phyloP scores from a whole-genome alignment of 768 basidiomycete genomes.

The Leccinellum rugosiceps region DNA sequence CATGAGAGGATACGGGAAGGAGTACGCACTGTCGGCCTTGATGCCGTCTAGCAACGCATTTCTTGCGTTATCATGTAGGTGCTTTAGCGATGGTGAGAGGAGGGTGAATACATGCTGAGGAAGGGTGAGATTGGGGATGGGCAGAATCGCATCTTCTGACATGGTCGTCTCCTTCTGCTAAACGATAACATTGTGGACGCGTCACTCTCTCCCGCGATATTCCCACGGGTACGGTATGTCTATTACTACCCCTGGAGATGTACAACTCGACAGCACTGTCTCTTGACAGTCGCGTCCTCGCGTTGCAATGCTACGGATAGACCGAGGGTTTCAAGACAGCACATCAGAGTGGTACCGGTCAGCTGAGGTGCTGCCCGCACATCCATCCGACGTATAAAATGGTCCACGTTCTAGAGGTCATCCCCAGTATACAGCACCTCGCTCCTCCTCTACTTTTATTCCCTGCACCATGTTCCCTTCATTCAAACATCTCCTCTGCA shows the following conservation, averaged over 20 bases:
- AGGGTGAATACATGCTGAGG: constrained; percentile 80
- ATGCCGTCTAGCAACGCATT: constrained; percentile 68
- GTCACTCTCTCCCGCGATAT: constrained; percentile 6
- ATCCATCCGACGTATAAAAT: constrained; percentile 5
- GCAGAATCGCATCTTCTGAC: constrained; percentile 82
- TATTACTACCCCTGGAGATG: neutral
- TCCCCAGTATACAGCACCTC: neutral
- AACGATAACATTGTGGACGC: constrained; percentile 6
- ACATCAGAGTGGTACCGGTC: too few relatives aligned
- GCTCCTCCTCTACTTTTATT: too few relatives aligned
- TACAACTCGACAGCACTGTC: neutral
- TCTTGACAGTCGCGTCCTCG: neutral
- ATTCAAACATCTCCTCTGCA: constrained; percentile 9
- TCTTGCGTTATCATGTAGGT: constrained; percentile 66
- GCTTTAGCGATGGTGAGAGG: constrained; percentile 53
- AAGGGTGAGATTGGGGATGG: constrained; percentile 82
- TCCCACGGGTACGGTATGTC: too few relatives aligned
- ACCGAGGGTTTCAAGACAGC: too few relatives aligned
- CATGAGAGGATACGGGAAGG: neutral
- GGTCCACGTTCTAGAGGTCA: neutral
- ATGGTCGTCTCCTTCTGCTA: constrained; percentile 37
- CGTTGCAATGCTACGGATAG: neutral
- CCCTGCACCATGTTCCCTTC: constrained; percentile 8
- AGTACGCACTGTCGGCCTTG: constrained; percentile 68
- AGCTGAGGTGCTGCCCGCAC: too few relatives aligned